Conservation (phyloP, 371 early-diverging fungal species). For the Rhizopus delemar region DNA sequence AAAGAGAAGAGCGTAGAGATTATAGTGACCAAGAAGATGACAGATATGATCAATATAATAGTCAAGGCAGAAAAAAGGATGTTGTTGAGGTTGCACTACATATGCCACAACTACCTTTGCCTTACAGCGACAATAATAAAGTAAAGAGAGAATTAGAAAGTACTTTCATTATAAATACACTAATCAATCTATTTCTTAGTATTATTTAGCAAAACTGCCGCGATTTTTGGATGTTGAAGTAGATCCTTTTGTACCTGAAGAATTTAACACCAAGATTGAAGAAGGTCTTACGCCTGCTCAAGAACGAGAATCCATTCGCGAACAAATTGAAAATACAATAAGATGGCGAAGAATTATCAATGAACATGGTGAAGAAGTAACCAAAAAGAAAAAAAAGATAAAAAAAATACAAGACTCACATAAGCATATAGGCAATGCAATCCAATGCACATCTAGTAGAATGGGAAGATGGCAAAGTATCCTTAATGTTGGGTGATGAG, state of each 20-base stretch:
- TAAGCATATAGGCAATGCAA: slow-evolving; percentile 48
- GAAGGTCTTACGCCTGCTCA: slow-evolving; percentile 43
- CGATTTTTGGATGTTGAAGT: slow-evolving; percentile 72
- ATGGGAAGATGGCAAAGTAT: slow-evolving; percentile 82
- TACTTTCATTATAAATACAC: background rate
- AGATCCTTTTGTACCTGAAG: slow-evolving; percentile 66
- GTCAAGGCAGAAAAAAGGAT: slow-evolving; percentile 30
- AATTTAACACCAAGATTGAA: slow-evolving; percentile 55
- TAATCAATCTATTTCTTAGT: slow-evolving; percentile 35
- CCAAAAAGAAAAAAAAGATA: slow-evolving; percentile 9
- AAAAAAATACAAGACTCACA: slow-evolving; percentile 18
- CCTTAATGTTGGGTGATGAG: slow-evolving; percentile 77
- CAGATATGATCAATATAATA: slow-evolving; percentile 30
- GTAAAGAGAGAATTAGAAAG: slow-evolving; percentile 18
- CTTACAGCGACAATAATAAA: slow-evolving; percentile 37
- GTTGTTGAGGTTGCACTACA: slow-evolving; percentile 37
- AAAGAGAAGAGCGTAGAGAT: slow-evolving; percentile 43
- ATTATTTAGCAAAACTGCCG: slow-evolving; percentile 72
- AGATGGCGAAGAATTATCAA: slow-evolving; percentile 70
- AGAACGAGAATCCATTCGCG: slow-evolving; percentile 46
- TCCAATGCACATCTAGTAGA: slow-evolving; percentile 80
- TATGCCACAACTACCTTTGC: slow-evolving; percentile 45
- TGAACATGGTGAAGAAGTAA: slow-evolving; percentile 40
- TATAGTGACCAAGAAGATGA: slow-evolving; percentile 21
- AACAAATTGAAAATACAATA: slow-evolving; percentile 74